A percentile compares a stretch with the other conserved stretches of the same genome.
Conservation (phyloP, 352 stramenopile species). For the Phytophthora foliorum region DNA sequence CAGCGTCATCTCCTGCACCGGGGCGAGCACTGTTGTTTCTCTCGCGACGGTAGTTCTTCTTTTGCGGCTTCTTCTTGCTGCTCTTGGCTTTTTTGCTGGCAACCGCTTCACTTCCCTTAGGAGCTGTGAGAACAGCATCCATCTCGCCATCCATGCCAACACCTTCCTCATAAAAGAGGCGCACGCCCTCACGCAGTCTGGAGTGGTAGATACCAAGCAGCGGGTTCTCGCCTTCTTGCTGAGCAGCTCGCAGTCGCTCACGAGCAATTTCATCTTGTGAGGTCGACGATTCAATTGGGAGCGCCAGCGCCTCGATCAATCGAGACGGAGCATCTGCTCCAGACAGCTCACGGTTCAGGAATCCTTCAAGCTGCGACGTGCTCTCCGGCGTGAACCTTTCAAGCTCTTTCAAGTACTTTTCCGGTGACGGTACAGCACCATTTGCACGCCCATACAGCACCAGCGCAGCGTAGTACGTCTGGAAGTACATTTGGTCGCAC, state of each 20-base stretch:
- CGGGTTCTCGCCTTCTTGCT: slow-evolving; percentile 48
- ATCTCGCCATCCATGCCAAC: slow-evolving; percentile 86
- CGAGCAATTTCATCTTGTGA: slow-evolving; percentile 32
- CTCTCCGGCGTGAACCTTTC: slow-evolving; percentile 54
- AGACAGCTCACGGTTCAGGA: slow-evolving; percentile 66
- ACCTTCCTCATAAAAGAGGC: slow-evolving; percentile 82
- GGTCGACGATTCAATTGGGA: slow-evolving; percentile 38
- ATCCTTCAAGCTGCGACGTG: slow-evolving; percentile 54
- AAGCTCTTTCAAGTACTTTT: slow-evolving; percentile 68
- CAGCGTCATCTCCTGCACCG: slow-evolving; percentile 3
- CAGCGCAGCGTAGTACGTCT: slow-evolving; percentile 75
- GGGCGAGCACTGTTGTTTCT: slow-evolving; percentile 26
- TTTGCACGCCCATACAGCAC: slow-evolving; percentile 79
- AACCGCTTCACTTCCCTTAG: slow-evolving; percentile 29
- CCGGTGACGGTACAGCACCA: slow-evolving; percentile 62
- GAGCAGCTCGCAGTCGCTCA: slow-evolving; percentile 22
- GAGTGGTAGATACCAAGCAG: slow-evolving; percentile 69
- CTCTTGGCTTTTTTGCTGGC: slow-evolving; percentile 36
- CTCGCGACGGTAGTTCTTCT: slow-evolving; percentile 71
- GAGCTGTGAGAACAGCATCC: slow-evolving; percentile 67
- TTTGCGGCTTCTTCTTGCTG: slow-evolving; percentile 72
- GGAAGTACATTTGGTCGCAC: slow-evolving; percentile 87
- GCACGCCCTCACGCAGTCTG: slow-evolving; percentile 73
- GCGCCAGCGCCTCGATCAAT: slow-evolving; percentile 52
- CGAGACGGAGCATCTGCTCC: slow-evolving; percentile 14